Evolutionary conservation across 2,329 filamentous ascomycete species (phyloP), one percentile per base, ranked within the genome.

Genomic region (Aspergillus sp.): DNA sequence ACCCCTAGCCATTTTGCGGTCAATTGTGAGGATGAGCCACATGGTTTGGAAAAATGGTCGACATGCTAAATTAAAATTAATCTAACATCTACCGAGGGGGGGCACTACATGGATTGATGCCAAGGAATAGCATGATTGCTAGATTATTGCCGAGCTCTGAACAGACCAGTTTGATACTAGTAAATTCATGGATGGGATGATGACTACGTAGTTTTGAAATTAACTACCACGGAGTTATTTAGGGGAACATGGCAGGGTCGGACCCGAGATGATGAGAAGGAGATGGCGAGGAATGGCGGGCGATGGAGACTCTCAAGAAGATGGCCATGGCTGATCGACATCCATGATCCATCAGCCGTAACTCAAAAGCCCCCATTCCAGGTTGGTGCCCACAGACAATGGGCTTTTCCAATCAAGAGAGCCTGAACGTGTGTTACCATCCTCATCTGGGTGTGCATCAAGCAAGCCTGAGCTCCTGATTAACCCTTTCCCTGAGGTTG

Each of bases 41-140:
- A 55, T 55, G 52, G 52, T 43, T 43, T 19, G 25, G 39, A 13
- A 36, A 36, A 36, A 45, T 55, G n/a, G 23, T 13, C 23, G 45
- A 48, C 43, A 23, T 49, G 45, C 45, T 49, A 49, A 49, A 45
- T 45, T 55, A 43, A 55, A 55, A 45, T 55, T 55, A 55, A 43
- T 55, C 52, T 45, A 41, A n/a, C 52, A 55, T 55, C 52, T 43
- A 43, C 52, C 39, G 52, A 19, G 7, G 39, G 21, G 10, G 23
- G 23, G 4, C 17, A 21, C 32, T 36, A 5, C 30, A 52, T 52
- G 32, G 25, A 38, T 45, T 23, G 41, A 45, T 45, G 41, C 41
- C 45, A 49, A 30, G 45, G 45, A 49, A 19, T 23, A n/a, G 45
- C 7, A 43, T 43, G 39, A 19, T 17, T 43, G 39, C 4, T 43